Conservation (phyloP, 2,329 filamentous ascomycete genomes). For the Coniosporium tulheliwenetii region DNA sequence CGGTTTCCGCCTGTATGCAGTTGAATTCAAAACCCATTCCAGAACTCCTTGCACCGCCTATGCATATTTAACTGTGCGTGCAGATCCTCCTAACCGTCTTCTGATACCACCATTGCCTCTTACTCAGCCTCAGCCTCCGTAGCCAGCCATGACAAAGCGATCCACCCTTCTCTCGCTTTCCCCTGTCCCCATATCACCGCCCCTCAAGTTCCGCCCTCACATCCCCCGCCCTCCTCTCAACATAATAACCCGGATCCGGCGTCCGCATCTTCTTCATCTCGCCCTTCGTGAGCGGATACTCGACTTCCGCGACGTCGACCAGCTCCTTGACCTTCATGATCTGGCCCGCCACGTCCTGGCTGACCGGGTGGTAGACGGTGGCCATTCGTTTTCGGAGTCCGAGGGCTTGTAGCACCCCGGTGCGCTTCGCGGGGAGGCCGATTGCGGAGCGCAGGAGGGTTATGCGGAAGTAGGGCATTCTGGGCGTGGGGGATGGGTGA, state of each 20-base stretch:
- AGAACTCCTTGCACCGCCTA: no score
- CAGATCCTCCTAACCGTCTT: no score
- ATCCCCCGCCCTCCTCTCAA: conserved; percentile 41
- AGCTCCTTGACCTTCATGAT: conserved; percentile 92
- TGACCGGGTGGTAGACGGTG: conserved; percentile 80
- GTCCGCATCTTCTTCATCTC: conserved; percentile 57
- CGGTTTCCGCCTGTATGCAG: no score
- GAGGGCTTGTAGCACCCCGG: conserved; percentile 69
- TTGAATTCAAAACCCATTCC: no score
- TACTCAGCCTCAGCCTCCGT: no score
- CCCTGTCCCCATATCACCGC: no score
- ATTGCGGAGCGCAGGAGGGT: conserved; percentile 82
- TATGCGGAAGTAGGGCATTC: conserved; percentile 79
- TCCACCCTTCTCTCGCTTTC: no score
- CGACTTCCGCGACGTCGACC: conserved; percentile 68
- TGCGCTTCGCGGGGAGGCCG: conserved; percentile 61
- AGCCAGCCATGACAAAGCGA: no score
- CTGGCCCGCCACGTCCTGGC: conserved; percentile 68
- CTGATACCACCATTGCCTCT: no score
- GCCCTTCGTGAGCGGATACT: conserved; percentile 42
- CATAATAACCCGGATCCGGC: conserved; percentile 66
- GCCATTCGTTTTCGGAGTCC: conserved; percentile 72
- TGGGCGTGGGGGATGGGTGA: no score
- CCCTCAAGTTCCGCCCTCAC: conserved; percentile 8
- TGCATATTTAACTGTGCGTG: no score